Evolutionary conservation across 2,329 filamentous ascomycete species (phyloP), one percentile per base, ranked within the genome.

Genomic region (Verticillium albo-atrum): DNA sequence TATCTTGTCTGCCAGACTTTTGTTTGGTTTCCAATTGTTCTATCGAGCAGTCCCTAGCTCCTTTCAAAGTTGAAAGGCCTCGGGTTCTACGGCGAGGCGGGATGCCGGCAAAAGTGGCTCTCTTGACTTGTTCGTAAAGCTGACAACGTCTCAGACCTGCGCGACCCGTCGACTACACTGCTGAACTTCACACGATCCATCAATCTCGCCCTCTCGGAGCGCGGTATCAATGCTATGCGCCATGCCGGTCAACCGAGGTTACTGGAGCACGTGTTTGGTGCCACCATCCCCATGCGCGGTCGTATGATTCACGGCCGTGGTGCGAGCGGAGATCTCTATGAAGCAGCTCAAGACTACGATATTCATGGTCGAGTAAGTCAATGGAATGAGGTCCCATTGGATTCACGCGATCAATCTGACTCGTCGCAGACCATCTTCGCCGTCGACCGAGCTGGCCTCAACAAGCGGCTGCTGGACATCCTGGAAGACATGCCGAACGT

Each of bases 161-260:
- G 95, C 47, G 88, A 96, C 71, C 88, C 90, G 2, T 83, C 86
- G 2, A 97, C 91, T 1, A 87, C 88, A 30, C 93, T 94, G 3
- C 81, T 98, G 62, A 97, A 97, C 75, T 97, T 97, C 71, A 96
- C 93, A 62, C 96, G 92, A 73, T 98, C 95, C n/a, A 99, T 99
- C 79, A 99, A 99, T 71, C 78, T 99, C 58, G 94, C 95, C 25
- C 81, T 99, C 1, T 98, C 95, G 0, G 93, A 98, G 72, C 87
- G 95, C 60, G 95, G 95, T 32, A 93, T 98, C 72, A 90, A 95
- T 72, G 91, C 94, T 25, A 88, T 99, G 75, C 84, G 85, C 57
- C 80, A 90, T 66, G 86, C 90, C 1, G 84, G 86, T 27, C 83
- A 87, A 32, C 76, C 85, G 3, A 82, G 80, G 3, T 82, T 98